Base-by-base conservation (phyloP, 2,329 filamentous ascomycete species). In the Cercospora sp. region DNA sequence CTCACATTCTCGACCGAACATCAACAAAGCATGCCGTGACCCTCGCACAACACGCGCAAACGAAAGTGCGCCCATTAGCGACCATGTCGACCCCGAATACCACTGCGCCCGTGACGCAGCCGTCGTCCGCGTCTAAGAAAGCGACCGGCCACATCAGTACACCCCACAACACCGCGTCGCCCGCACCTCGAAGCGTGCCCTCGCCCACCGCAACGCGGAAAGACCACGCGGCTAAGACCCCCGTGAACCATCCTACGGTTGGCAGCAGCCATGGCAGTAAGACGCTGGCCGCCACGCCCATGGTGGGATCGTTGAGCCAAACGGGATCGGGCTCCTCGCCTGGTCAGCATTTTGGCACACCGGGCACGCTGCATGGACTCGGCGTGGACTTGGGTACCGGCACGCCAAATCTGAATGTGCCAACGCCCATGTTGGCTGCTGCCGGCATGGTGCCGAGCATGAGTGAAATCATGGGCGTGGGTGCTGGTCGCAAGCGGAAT, bases 361-460 rank as follows among this genome's bases (percentile, higher is more conserved):
- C 76, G 1, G 33, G 48, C 48, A 31, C 48, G 13, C 28, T 64
- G 7, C 66, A 68, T 20, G 74, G 73, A 12, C 70, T 76, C 12
- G 75, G 74, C 23, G 66, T 79, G 9, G 76, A 77, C 31, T 51
- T 74, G 20, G 76, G 75, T 26, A 67, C 73, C 26, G 78, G 78
- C 0, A 82, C 81, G 45, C 79, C 84, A 8, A 79, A 79, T n/a
- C 74, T 80, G 67, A 77, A 78, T 33, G 75, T 75, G 39, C 63
- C 70, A 28, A 78, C 77, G 18, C 77, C 77, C 1, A 68, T 67
- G 7, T 63, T 75, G 59, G 78, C 79, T 23, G 78, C 79, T 10
- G 77, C 81, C 5, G 79, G 79, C 2, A 82, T 82, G 80, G 79
- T 79, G 67, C 74, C 80, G 16, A 77, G 73, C 30, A 77, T 81